Conservation (phyloP, 805 yeast genomes). For the Hanseniaspora singularis region DNA sequence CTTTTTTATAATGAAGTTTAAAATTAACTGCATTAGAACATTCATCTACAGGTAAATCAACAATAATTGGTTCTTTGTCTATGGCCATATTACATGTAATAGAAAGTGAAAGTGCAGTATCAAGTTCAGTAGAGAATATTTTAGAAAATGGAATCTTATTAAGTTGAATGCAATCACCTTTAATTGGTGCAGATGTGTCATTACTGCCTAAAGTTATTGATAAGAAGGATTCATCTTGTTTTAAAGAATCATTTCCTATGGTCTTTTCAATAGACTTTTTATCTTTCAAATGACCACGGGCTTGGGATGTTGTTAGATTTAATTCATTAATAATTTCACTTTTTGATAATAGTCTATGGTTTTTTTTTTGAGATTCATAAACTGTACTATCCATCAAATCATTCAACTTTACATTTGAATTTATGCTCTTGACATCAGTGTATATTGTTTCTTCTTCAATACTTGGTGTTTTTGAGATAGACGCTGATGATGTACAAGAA, state of each 20-base stretch:
- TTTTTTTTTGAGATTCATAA: background rate
- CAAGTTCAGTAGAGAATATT: slow-evolving; percentile 70
- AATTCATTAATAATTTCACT: slow-evolving; percentile 11
- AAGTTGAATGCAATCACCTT: slow-evolving; percentile 56
- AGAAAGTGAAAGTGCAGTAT: slow-evolving; percentile 71
- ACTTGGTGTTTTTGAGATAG: too few species aligned
- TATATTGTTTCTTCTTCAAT: background rate
- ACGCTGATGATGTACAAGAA: too few species aligned
- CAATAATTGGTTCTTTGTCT: slow-evolving; percentile 45
- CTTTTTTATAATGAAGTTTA: slow-evolving; percentile 40
- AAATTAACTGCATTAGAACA: slow-evolving; percentile 61
- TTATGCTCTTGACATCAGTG: background rate
- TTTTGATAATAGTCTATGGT: slow-evolving; percentile 8
- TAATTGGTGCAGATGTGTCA: slow-evolving; percentile 48
- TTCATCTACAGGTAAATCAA: slow-evolving; percentile 78
- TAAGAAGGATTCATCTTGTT: slow-evolving; percentile 53
- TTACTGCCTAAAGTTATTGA: slow-evolving; percentile 78
- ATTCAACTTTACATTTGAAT: background rate
- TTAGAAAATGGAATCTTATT: slow-evolving; percentile 65
- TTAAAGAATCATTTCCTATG: slow-evolving; percentile 70
- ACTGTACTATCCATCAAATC: slow-evolving; percentile 6
- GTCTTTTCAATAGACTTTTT: slow-evolving; percentile 38
- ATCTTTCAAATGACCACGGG: too few species aligned
- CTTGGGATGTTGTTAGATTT: too few species aligned
- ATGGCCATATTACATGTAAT: slow-evolving; percentile 33